A percentile compares a stretch with the other conserved stretches of the same genome.
These are phyloP conservation scores for Pythium plurisporium DNA, from an alignment of 352 stramenopile genomes.

Conservation along the genomic window DNA sequence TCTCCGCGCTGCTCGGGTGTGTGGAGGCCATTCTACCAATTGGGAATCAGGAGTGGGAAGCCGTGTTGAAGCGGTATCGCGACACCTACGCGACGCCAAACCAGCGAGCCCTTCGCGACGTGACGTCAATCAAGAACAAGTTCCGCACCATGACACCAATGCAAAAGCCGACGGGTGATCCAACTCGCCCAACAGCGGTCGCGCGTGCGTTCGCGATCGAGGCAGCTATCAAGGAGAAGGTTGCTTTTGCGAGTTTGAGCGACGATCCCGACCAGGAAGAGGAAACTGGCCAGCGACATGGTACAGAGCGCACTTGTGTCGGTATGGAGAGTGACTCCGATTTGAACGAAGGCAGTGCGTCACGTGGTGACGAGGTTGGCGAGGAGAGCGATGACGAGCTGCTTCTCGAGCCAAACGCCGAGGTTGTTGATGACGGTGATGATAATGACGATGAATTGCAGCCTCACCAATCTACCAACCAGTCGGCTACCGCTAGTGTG, in stretches of 20 bases:
- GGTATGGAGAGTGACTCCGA: not conserved
- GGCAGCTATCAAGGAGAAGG: not conserved
- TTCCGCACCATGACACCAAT: not conserved
- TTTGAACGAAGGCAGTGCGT: not conserved
- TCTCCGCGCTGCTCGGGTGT: not conserved
- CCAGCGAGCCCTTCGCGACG: not conserved
- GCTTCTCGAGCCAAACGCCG: not conserved
- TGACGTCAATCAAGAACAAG: not conserved
- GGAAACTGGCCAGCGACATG: too few species aligned
- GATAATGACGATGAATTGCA: too few species aligned
- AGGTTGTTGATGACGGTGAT: too few species aligned
- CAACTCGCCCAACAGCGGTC: not conserved
- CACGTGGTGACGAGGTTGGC: too few species aligned
- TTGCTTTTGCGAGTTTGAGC: not conserved
- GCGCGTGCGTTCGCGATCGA: not conserved
- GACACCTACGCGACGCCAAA: not conserved
- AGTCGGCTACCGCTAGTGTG: too few species aligned
- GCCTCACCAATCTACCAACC: too few species aligned
- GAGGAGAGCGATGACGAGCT: not conserved
- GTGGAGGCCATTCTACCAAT: not conserved
- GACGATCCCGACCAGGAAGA: not conserved
- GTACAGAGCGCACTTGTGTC: too few species aligned
- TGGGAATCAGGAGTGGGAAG: not conserved
- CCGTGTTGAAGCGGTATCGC: not conserved
- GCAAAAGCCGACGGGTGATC: not conserved